Base-by-base conservation (phyloP, 805 yeast genomes). In the Suhomyces kilbournensis region DNA sequence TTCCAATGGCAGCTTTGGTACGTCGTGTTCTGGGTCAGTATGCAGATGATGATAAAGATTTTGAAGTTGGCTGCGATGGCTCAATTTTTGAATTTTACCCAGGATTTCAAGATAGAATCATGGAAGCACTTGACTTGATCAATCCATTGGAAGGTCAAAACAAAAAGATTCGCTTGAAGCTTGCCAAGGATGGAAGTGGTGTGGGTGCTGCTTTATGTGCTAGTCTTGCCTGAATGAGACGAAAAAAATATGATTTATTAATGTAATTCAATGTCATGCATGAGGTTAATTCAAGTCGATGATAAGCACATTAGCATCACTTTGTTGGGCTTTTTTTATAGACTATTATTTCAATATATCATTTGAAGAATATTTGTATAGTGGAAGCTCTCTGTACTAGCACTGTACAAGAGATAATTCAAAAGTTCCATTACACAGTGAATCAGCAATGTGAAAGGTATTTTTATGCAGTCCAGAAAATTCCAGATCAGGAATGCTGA, bases 161-260 rank as follows among this genome's bases (percentile, higher is more conserved):
- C 61, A 83, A 90, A 70, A 84, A 88, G 63, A 75, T 90, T 45
- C 86, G 84, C 60, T 74, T 93, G 55, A 84, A 84, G 56, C 85
- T 92, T 59, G 94, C 97, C 28, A 89, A 90, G 68, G 98, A 94
- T 65, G 98, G 98, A 46, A 86, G 96, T 52, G 97, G 97, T 54
- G 97, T 92, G 44, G 99, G 99, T 58, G 98, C 97, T 45, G 98
- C 98, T 2, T 76, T 93, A 55, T 90, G 97, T 74, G 97, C 97
- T 9, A 66, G 75, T 57, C 59, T 64, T 20, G 65, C 67, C 32
- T 54, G 46, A 28, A n/a, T 5, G 14, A 17, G 22, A 17, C 17
- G 3, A 19, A 38, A 38, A 12, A 17, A 19, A 9, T 10, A 17
- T 19, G 12, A 23, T n/a, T 7, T 19, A 38, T 38, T 38, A 38